Percentiles rank a stretch among this genome's conserved stretches.
Conservation (phyloP, 2,329 filamentous ascomycete genomes). For the Xylaria sp. region DNA sequence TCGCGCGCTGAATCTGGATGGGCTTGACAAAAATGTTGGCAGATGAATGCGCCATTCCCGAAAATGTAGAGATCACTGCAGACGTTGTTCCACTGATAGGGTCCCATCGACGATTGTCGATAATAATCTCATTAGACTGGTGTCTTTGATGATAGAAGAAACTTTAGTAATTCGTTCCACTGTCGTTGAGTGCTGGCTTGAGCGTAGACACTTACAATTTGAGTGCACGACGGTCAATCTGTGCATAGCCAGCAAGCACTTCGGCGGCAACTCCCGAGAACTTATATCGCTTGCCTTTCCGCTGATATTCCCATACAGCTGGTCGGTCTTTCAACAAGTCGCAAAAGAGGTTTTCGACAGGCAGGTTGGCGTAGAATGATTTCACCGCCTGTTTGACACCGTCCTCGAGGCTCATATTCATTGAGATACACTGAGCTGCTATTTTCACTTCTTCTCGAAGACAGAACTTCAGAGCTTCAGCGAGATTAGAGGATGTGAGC, state of each 20-base stretch:
- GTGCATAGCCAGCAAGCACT: not conserved
- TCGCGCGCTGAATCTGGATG: not conserved
- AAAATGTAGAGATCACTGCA: not conserved
- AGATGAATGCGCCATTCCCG: not conserved
- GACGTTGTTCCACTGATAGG: not conserved
- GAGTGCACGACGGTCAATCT: not conserved
- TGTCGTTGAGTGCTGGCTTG: too few species aligned
- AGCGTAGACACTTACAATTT: not conserved
- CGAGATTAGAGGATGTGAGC: conserved; percentile 66
- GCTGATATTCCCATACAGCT: not conserved
- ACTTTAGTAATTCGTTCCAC: not conserved
- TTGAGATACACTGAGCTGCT: conserved; percentile 50
- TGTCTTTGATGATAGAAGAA: not conserved
- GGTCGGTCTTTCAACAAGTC: not conserved
- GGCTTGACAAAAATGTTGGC: not conserved
- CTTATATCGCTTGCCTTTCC: not conserved
- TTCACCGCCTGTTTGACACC: conserved; percentile 72
- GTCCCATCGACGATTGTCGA: not conserved
- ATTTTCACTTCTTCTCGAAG: conserved; percentile 64
- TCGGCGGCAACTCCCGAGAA: not conserved
- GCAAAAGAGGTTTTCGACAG: not conserved
- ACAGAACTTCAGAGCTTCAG: conserved; percentile 73
- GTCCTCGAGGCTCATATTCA: conserved; percentile 66
- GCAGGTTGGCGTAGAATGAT: conserved; percentile 62
- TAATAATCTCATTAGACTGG: not conserved